phyloP scores from a whole-genome alignment of 2,329 filamentous ascomycete genomes.

The Hyphodiscus sp. region DNA sequence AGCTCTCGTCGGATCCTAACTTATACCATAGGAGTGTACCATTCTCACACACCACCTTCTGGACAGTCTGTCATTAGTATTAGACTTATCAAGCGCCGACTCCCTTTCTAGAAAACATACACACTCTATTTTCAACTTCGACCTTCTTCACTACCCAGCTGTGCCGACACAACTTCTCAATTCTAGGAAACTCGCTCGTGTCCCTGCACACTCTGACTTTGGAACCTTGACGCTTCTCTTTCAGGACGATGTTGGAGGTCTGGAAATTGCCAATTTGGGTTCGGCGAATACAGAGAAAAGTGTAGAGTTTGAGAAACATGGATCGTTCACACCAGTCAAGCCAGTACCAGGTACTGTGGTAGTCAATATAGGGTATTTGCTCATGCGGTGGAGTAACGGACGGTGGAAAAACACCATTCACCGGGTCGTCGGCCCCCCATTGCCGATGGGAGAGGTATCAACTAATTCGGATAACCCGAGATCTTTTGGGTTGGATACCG shows the following conservation, averaged over 20 bases:
- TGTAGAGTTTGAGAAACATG: no score
- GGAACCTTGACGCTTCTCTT: slow-evolving; percentile 40
- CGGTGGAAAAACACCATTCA: slow-evolving; percentile 32
- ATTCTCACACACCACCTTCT: no score
- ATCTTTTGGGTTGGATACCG: no score
- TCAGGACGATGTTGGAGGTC: slow-evolving; percentile 38
- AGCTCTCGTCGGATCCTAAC: no score
- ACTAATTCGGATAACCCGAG: no score
- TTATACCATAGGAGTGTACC: no score
- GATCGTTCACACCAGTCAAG: slow-evolving; percentile 32
- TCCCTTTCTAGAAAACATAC: no score
- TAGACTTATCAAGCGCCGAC: no score
- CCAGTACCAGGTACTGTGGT: slow-evolving; percentile 34
- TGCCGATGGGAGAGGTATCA: not conserved
- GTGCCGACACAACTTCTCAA: slow-evolving; percentile 24
- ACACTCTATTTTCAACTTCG: no score
- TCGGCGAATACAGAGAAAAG: no score
- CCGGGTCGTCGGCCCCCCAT: slow-evolving; percentile 31
- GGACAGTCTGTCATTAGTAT: no score
- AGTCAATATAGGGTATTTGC: slow-evolving; percentile 41
- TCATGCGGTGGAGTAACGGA: slow-evolving; percentile 42
- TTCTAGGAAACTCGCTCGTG: not conserved
- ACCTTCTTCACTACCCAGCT: slow-evolving; percentile 37
- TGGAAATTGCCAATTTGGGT: slow-evolving; percentile 39
- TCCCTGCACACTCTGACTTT: slow-evolving; percentile 34